Conservation (phyloP, 306 rosid genomes). For the Vachellia pachyceras region DNA sequence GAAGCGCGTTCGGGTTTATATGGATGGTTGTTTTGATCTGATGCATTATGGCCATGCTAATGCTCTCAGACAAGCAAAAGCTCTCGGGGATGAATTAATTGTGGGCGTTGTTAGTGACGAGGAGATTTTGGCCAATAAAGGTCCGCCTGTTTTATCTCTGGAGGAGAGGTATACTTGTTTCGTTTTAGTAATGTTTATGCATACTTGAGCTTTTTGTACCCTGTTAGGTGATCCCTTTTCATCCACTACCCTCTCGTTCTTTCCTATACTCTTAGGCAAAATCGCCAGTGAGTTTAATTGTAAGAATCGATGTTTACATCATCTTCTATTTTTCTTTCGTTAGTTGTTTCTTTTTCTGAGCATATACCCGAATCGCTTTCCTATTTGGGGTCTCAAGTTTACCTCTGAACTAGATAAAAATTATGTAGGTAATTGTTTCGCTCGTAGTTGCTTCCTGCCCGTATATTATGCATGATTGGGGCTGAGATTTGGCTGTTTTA, state of each 20-base stretch:
- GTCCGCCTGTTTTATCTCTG: conserved; percentile 93
- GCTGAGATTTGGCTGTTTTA: conserved; percentile 2
- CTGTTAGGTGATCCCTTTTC: neutral
- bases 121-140: conserved; percentile 88
- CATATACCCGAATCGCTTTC: neutral
- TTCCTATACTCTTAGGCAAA: neutral
- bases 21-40: conserved; percentile 99
- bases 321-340: neutral
- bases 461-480: neutral
- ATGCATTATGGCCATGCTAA: conserved; percentile 99
- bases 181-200: neutral
- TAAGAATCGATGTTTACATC: neutral
- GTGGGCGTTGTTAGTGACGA: conserved; percentile 95
- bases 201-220: neutral
- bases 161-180: conserved; percentile 71
- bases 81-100: conserved; percentile 91
- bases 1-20: conserved; percentile 89
- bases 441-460: neutral
- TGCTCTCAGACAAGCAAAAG: conserved; percentile 98
- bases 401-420: neutral
- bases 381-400: conserved; percentile 3
- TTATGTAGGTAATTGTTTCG: neutral
- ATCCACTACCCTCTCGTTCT: neutral
- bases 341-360: neutral
- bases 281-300: neutral